These are phyloP conservation scores for Colletotrichum sp. DNA, from an alignment of 2,329 filamentous ascomycete species.

Conservation along the genomic window DNA sequence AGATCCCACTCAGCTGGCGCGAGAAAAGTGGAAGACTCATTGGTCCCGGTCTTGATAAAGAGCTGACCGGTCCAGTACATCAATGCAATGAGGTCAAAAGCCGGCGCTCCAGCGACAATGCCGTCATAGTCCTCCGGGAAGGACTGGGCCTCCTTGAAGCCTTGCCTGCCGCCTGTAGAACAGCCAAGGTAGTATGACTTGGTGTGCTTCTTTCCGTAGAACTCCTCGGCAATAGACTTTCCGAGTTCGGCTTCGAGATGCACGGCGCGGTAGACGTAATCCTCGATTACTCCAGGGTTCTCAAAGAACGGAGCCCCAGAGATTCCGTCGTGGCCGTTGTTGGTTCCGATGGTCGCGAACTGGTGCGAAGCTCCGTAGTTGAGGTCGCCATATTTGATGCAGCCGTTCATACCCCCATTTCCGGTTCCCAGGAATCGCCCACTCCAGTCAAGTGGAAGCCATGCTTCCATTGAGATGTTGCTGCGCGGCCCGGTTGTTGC, in stretches of 20 bases:
- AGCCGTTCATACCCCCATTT: conserved; percentile 54
- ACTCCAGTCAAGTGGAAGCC: conserved; percentile 50
- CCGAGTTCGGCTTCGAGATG: conserved; percentile 55
- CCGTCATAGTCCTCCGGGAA: conserved; percentile 58
- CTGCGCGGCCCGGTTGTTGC: conserved; percentile 33
- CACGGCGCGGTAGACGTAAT: conserved; percentile 40
- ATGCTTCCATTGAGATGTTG: conserved; percentile 53
- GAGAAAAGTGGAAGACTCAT: conserved; percentile 47
- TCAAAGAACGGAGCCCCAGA: conserved; percentile 34
- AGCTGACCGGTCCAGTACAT: conserved; percentile 40
- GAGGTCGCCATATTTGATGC: conserved; percentile 51
- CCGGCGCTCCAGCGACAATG: conserved; percentile 54
- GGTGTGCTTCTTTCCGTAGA: conserved; percentile 42
- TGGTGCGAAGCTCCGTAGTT: conserved; percentile 46
- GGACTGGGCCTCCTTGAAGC: conserved; percentile 48
- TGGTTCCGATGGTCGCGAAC: conserved; percentile 53
- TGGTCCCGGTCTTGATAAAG: conserved; percentile 44
- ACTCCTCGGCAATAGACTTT: conserved; percentile 50
- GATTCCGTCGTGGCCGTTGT: conserved; percentile 56
- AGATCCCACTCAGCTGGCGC: conserved; percentile 1
- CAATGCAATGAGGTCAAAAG: conserved; percentile 23
- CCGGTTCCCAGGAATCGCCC: conserved; percentile 52
- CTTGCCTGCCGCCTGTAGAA: conserved; percentile 60
- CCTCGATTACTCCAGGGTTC: conserved; percentile 38
- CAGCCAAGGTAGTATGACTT: conserved; percentile 54